These are phyloP conservation scores for Blastocystis sp. DNA, from an alignment of 352 stramenopile species.

Conservation along the genomic window DNA sequence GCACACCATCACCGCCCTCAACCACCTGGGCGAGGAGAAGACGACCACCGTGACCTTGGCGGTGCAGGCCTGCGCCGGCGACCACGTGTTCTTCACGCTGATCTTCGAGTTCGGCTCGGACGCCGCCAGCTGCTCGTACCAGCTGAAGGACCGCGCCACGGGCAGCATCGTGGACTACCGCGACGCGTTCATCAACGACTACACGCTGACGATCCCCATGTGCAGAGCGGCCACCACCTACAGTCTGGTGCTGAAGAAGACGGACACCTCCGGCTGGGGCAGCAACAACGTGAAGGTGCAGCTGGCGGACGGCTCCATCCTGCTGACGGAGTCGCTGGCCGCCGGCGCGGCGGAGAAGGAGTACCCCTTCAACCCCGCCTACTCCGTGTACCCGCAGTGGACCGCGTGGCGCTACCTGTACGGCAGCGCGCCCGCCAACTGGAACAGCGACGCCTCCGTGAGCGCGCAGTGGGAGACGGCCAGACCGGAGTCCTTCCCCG, in stretches of 20 bases:
- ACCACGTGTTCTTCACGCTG: conserved; percentile 17
- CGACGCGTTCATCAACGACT: conserved; percentile 10
- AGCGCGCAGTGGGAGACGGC: conserved; percentile 5
- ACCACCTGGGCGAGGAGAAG: conserved; percentile 52
- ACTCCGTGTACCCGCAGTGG: conserved; percentile 8
- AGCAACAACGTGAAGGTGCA: conserved; percentile 22
- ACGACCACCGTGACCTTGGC: conserved; percentile 14
- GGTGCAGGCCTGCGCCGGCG: conserved; percentile 23
- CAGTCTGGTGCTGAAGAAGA: conserved; percentile 11
- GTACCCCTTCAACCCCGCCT: conserved; percentile 35
- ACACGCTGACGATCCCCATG: conserved; percentile 33
- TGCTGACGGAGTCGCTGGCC: conserved; percentile 53
- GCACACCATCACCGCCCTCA: conserved; percentile 39
- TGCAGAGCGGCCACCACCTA: conserved; percentile 18
- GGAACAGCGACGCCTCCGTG: not conserved
- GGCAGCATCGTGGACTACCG: not conserved
- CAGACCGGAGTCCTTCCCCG: conserved; percentile 14
- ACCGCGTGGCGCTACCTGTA: conserved; percentile 44
- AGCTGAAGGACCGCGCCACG: conserved; percentile 32
- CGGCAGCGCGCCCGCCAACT: not conserved
- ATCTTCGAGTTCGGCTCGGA: not conserved
- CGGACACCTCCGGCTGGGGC: conserved; percentile 24
- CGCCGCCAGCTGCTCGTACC: conserved; percentile 1
- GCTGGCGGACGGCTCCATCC: conserved; percentile 24
- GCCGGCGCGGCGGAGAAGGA: conserved; percentile 7